Base-by-base conservation (phyloP, 208 protist genomes). In the Endotrypanum monterogeii region DNA sequence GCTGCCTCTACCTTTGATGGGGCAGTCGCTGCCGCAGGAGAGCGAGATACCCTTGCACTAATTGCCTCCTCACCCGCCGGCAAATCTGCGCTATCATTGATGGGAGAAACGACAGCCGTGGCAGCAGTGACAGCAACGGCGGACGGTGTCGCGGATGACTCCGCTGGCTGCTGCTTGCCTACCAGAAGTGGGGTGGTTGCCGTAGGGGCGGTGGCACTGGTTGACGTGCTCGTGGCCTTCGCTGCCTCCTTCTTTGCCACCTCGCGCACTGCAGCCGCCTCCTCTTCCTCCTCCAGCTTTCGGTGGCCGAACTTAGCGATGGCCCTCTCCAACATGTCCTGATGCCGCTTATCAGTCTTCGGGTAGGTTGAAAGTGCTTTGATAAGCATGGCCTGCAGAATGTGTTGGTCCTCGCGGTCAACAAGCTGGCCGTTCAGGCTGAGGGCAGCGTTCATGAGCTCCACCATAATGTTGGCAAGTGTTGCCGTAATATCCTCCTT, bases 351-450 rank as follows among this genome's bases (percentile, higher is more conserved):
- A 75, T 93, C 91, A 56, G 80, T 88, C 79, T 93, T 94, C 14
- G 86, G 87, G 82, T 91, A 94, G 12, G 78, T 78, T 28, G 79
- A 69, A 8, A 97, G 86, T 4, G 90, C 88, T 61, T 89, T 83
- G 61, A 97, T 87, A 35, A 95, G 88, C 51, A 89, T 87, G 0
- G 84, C 88, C 88, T 97, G 92, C 46, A 97, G 73, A 8, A 82
- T 81, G 77, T 94, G 92, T 72, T 97, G 92, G 63, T 97, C 92
- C 54, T 94, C 90, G 30, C 92, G 87, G 71, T 93, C 88, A 35
- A 97, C 92, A 4, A 97, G 87, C 65, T 97, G 92, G 14, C 92
- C 92, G 37, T 87, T 88, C n/a, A 89, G 88, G 79, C 90, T 94
- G 35, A 97, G 89, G 2, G 92, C 92, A 1, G 92, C 92, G 76